Evolutionary conservation across 495 filamentous ascomycete genomes (phyloP).

Genomic region (Penicillium subrubescens): DNA sequence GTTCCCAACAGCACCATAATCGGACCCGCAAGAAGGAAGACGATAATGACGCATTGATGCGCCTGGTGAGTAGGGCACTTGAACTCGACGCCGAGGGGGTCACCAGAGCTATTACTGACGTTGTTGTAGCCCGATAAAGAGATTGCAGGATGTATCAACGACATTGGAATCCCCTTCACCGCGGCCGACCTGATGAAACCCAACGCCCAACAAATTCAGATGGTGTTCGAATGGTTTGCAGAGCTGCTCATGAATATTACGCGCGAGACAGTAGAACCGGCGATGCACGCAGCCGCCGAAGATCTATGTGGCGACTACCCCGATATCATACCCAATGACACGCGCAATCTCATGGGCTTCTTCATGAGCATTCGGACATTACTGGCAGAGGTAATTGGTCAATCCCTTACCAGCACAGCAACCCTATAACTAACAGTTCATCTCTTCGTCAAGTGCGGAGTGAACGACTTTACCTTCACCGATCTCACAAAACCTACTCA

Average conservation of each 20-base stretch:
- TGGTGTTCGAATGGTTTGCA: constrained; percentile 96
- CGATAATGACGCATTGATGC: constrained; percentile 85
- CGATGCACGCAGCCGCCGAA: constrained; percentile 86
- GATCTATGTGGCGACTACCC: constrained; percentile 82
- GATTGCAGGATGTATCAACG: constrained; percentile 94
- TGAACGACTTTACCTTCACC: constrained; percentile 88
- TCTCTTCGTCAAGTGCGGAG: constrained; percentile 61
- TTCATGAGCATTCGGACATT: constrained; percentile 76
- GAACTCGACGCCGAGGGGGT: background rate
- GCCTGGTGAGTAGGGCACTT: constrained; percentile 56
- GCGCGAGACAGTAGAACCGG: constrained; percentile 87
- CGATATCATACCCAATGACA: constrained; percentile 80
- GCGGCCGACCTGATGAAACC: constrained; percentile 91
- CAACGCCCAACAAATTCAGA: constrained; percentile 88
- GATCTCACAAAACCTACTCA: constrained; percentile 89
- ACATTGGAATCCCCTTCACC: constrained; percentile 87
- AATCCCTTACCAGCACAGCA: background rate
- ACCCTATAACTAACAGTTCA: background rate
- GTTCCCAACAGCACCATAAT: constrained; percentile 60
- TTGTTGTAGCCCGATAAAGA: constrained; percentile 70
- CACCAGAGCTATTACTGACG: constrained; percentile 18
- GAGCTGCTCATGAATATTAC: constrained; percentile 91
- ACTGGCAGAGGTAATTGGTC: constrained; percentile 62
- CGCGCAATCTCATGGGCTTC: constrained; percentile 90
- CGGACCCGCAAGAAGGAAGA: constrained; percentile 75